A percentile compares a stretch with the other conserved stretches of the same genome.
These are phyloP conservation scores for Crithidia sp. DNA, from an alignment of 208 protist genomes.

Conservation along the genomic window DNA sequence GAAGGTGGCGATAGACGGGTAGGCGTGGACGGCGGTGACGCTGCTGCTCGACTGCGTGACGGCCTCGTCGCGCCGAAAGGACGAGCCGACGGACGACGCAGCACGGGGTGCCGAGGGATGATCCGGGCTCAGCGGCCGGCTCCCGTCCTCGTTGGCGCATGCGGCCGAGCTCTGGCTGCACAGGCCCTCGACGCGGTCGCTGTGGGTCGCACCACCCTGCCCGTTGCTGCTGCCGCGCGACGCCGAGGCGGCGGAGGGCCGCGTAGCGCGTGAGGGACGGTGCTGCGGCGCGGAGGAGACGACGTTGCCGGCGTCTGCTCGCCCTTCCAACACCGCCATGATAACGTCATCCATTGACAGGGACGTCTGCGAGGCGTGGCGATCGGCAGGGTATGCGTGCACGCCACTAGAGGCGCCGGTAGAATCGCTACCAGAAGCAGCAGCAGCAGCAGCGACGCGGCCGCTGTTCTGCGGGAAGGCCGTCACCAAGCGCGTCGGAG, in stretches of 20 bases:
- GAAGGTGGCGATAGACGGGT: background rate
- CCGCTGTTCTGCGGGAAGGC: background rate
- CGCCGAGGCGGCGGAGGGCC: background rate
- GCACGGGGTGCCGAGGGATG: background rate
- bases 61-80: background rate
- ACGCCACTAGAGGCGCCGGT: too few species aligned
- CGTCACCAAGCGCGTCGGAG: background rate
- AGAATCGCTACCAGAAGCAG: too few species aligned
- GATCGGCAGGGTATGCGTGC: background rate
- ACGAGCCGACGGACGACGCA: background rate
- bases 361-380: background rate
- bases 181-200: background rate
- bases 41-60: background rate
- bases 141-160: background rate
- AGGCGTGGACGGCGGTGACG: background rate
- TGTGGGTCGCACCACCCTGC: background rate
- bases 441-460: background rate
- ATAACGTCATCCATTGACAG: background rate
- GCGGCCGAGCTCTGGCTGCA: background rate
- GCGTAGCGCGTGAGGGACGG: background rate
- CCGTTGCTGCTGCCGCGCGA: background rate
- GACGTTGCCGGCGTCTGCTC: background rate
- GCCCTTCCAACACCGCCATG: background rate
- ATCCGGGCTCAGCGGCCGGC: background rate
- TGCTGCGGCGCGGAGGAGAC: background rate